phyloP scores from a whole-genome alignment of 768 basidiomycete species.

The Serendipita indica region DNA sequence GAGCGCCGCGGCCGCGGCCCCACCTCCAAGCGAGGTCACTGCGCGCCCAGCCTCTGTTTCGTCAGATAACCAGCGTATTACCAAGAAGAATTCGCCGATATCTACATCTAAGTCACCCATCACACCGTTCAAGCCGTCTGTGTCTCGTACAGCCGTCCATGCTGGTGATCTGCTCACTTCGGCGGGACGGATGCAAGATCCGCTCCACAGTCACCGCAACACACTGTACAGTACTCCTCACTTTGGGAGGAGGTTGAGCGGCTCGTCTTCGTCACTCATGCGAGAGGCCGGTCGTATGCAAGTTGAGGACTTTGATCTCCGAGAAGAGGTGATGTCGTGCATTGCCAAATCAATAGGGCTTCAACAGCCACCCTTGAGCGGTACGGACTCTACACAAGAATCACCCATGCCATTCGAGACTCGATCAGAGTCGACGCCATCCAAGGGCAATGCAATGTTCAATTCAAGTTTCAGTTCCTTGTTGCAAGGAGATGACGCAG shows the following conservation, averaged over 20 bases:
- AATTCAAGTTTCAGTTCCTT: slow-evolving; percentile 58
- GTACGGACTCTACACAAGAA: slow-evolving; percentile 15
- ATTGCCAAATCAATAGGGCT: slow-evolving; percentile 96
- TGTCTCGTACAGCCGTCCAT: slow-evolving; percentile 45
- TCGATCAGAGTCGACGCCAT: slow-evolving; percentile 15
- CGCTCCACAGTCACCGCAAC: slow-evolving; percentile 16
- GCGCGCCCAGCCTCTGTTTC: neutral
- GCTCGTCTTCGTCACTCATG: slow-evolving; percentile 8
- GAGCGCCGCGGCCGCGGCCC: neutral
- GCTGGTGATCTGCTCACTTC: slow-evolving; percentile 64
- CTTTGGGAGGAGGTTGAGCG: neutral
- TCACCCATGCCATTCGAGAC: slow-evolving; percentile 15
- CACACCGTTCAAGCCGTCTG: slow-evolving; percentile 13
- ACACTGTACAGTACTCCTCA: slow-evolving; percentile 11
- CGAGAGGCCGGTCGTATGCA: slow-evolving; percentile 12
- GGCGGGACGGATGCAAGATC: slow-evolving; percentile 25
- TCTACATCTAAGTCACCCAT: slow-evolving; percentile 14
- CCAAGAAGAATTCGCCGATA: slow-evolving; percentile 14
- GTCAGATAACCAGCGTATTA: too few relatives aligned
- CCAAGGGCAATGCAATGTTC: slow-evolving; percentile 26
- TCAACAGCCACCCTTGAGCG: slow-evolving; percentile 50
- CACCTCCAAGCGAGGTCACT: neutral
- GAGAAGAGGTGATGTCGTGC: slow-evolving; percentile 92
- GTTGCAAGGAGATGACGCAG: slow-evolving; percentile 14
- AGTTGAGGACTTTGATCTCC: slow-evolving; percentile 74